phyloP scores from a whole-genome alignment of 306 rosid species.

The Alnus rubra region DNA sequence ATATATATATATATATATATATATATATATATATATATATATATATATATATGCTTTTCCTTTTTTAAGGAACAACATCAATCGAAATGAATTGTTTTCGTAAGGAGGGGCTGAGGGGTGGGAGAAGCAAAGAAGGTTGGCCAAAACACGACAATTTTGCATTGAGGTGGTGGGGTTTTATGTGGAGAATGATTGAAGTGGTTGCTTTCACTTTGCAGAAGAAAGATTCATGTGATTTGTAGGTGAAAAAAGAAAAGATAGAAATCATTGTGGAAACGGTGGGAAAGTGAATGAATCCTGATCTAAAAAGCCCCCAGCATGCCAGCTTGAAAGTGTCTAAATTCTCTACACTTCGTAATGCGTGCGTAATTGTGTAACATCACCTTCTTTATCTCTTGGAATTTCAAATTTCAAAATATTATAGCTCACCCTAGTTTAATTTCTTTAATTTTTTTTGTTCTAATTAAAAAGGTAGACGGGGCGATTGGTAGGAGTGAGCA shows the following conservation, averaged over 20 bases:
- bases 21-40: too few species aligned
- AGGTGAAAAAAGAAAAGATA: not conserved
- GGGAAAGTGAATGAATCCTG: slow-evolving; percentile 17
- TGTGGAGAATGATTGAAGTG: slow-evolving; percentile 17
- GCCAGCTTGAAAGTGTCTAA: slow-evolving; percentile 37
- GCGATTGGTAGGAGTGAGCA: too few species aligned
- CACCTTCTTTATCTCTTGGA: not conserved
- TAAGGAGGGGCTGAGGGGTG: too few species aligned
- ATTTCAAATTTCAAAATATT: not conserved
- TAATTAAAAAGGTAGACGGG: too few species aligned
- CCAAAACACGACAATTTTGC: slow-evolving; percentile 5
- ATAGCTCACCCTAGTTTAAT: too few species aligned
- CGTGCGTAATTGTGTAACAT: slow-evolving; percentile 9
- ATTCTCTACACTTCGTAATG: not conserved
- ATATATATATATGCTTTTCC: too few species aligned
- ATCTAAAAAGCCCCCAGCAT: not conserved
- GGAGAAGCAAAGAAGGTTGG: not conserved
- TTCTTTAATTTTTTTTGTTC: too few species aligned
- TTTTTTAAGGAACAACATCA: too few species aligned
- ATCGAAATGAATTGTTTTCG: too few species aligned
- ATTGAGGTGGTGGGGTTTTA: slow-evolving; percentile 15
- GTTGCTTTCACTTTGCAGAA: slow-evolving; percentile 30
- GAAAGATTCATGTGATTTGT: slow-evolving; percentile 18
- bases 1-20: too few species aligned
- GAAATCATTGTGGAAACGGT: slow-evolving; percentile 29